Base-by-base conservation (phyloP, 2,329 filamentous ascomycete genomes). In the Colletotrichum cereale region DNA sequence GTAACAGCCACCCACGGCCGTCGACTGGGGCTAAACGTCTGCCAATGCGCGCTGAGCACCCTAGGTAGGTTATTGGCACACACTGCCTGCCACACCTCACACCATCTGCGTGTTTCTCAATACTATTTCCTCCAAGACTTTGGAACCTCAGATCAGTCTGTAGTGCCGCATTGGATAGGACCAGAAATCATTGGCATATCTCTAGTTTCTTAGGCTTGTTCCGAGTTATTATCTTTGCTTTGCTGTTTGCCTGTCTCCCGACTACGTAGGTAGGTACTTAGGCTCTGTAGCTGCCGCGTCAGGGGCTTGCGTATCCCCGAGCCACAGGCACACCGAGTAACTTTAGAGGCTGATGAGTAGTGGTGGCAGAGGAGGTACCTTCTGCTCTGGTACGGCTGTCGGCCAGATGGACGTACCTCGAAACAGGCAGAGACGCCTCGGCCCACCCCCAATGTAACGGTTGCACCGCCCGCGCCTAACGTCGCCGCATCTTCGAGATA, bases 381-480 rank as follows among this genome's bases (percentile, higher is more conserved):
- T 8, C 34, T 7, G 3, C 3, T 8, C 29, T 14, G 50, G 14
- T 2, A 12, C 24, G 18, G 4, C 26, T 24, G n/a, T 21, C 29
- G 6, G 48, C 40, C 5, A 71, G 38, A 48, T 53, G n/a, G 65
- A 71, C 60, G 68, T 71, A 68, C 52, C 58, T 63, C 65, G 29
- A 57, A 24, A 18, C 52, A 55, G 42, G 44, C 68, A 64, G 44
- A 56, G 53, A 24, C 52, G 31, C 53, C 38, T n/a, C 36, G 48
- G 52, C 64, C 68, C 68, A 71, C 68, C 62, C 7, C 10, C 2
- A 52, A 31, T 56, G 52, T 36, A 63, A 68, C 65, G 65, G 58
- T 68, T 48, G 68, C 58, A 68, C 53, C 42, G 65, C 61, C 60
- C 55, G 55, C 66, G 61, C 61, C 70, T 61, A 71, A 72, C 58